phyloP scores from a whole-genome alignment of 176 grass and related monocot genomes.

The Hordeum marinum region DNA sequence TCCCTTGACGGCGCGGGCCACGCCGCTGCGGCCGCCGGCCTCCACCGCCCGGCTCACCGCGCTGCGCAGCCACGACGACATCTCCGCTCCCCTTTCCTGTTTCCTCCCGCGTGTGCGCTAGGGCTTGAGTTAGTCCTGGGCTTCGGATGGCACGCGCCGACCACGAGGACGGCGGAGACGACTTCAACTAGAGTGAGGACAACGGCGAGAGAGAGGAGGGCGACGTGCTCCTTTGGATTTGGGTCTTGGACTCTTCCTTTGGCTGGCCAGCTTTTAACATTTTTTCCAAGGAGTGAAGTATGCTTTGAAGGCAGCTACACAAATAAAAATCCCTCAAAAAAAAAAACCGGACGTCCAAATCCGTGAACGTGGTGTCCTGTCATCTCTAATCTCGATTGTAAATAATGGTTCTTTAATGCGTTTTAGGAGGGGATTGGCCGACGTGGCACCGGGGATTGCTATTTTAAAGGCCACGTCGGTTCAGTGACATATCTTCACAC shows the following conservation, averaged over 20 bases:
- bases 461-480: too few species aligned
- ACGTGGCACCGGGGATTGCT: too few species aligned
- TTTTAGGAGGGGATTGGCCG: too few species aligned
- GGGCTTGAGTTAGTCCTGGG: constrained; percentile 9
- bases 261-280: too few species aligned
- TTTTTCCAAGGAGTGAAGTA: too few species aligned
- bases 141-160: constrained; percentile 20
- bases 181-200: neutral
- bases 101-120: neutral
- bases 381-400: too few species aligned
- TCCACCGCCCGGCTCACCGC: constrained; percentile 83
- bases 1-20: constrained; percentile 81
- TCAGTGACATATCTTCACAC: too few species aligned
- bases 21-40: constrained; percentile 67
- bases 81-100: neutral
- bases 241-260: neutral
- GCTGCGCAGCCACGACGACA: constrained; percentile 88
- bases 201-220: neutral
- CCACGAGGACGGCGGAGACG: constrained; percentile 12
- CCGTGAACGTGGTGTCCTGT: too few species aligned
- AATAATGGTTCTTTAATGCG: too few species aligned
- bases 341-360: too few species aligned
- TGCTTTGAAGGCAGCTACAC: too few species aligned
- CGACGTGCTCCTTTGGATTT: constrained; percentile 32
- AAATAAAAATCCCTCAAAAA: too few species aligned